Percentiles rank a stretch among this genome's conserved stretches.
These are phyloP conservation scores for Aurifilum marmelostoma DNA, from an alignment of 2,329 filamentous ascomycete species.

Conservation along the genomic window DNA sequence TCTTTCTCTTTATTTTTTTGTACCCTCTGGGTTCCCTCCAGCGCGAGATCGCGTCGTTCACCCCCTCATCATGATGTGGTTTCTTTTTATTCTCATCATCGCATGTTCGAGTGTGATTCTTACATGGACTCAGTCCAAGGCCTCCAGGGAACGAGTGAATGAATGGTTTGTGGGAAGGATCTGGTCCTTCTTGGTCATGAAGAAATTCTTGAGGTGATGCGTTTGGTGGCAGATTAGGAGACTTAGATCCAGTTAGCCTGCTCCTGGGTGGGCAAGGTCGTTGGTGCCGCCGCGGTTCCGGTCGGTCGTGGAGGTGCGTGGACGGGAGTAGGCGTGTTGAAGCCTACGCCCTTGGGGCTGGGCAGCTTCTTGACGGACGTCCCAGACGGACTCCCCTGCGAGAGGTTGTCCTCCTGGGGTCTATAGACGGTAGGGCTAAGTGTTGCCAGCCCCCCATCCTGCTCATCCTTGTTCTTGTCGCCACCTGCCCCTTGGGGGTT, in stretches of 20 bases:
- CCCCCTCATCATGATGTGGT: not conserved
- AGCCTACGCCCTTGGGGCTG: constrained; percentile 50
- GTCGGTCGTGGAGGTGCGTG: constrained; percentile 21
- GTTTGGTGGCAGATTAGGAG: constrained; percentile 1
- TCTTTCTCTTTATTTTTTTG: not conserved
- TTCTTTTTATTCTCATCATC: not conserved
- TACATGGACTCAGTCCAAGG: constrained; percentile 24
- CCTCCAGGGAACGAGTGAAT: constrained; percentile 14
- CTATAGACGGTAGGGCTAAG: constrained; percentile 59
- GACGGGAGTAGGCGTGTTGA: constrained; percentile 35
- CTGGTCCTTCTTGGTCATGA: constrained; percentile 1
- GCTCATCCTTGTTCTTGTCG: constrained; percentile 37
- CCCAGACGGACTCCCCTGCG: constrained; percentile 37
- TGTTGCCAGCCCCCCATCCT: constrained; percentile 34
- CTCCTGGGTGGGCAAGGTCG: constrained; percentile 15
- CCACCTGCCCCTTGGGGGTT: constrained; percentile 32
- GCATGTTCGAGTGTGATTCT: constrained; percentile 11
- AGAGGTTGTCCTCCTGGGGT: constrained; percentile 34
- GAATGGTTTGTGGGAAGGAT: not conserved
- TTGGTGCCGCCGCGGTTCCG: constrained; percentile 14
- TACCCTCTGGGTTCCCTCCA: not conserved
- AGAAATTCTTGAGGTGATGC: too few relatives aligned
- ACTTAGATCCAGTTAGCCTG: constrained; percentile 28
- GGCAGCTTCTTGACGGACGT: constrained; percentile 39
- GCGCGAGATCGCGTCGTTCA: not conserved